Conservation (phyloP, 78 protist species). For the Dictyostelium purpureum region DNA sequence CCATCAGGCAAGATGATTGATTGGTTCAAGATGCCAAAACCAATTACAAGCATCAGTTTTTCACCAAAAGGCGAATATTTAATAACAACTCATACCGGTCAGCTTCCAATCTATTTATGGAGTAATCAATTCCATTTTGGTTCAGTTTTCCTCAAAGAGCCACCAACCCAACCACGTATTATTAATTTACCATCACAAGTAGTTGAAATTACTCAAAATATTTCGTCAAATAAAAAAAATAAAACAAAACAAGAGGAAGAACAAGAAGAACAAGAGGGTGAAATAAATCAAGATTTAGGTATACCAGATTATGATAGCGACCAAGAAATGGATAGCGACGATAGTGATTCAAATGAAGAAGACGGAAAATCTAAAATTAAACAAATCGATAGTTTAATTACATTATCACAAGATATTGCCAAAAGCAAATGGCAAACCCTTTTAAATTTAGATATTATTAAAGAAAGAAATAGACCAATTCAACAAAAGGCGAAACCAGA, state of each 20-base stretch:
- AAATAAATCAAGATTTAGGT: not conserved
- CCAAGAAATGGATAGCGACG: not conserved
- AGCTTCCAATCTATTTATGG: conserved; percentile 70
- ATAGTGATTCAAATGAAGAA: not conserved
- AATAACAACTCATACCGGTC: conserved; percentile 66
- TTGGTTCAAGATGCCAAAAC: conserved; percentile 57
- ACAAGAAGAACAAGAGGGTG: not conserved
- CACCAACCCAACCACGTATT: not conserved
- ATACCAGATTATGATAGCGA: not conserved
- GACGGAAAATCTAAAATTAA: not conserved
- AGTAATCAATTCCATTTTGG: conserved; percentile 72
- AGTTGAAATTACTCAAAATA: not conserved
- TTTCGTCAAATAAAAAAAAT: too few relatives aligned
- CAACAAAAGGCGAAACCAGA: conserved; percentile 36
- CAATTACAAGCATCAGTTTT: conserved; percentile 60
- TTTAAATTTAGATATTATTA: conserved; percentile 62
- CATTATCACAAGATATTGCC: conserved; percentile 28
- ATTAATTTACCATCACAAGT: not conserved
- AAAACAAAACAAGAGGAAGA: conserved; percentile 1
- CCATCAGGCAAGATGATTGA: conserved; percentile 81
- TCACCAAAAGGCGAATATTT: conserved; percentile 66
- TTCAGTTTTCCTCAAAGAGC: conserved; percentile 2
- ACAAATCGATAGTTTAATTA: conserved; percentile 39
- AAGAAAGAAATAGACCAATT: conserved; percentile 77
- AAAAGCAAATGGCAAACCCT: conserved; percentile 79